A percentile compares a stretch with the other conserved stretches of the same genome.
phyloP scores from a whole-genome alignment of 1,284 basidiomycete species.

The Papiliotrema fonsecae region DNA sequence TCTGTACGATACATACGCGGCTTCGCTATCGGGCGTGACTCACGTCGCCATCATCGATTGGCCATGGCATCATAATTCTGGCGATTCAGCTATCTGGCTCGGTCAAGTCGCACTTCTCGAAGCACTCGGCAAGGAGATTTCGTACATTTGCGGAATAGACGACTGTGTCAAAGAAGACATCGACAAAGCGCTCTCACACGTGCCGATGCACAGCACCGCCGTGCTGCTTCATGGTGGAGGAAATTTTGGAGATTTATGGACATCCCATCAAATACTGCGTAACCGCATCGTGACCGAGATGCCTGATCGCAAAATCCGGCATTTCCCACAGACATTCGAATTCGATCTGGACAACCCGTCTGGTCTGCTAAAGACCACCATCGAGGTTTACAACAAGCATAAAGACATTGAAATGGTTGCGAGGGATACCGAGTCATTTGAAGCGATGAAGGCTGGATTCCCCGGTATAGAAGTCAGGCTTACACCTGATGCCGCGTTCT shows the following conservation, averaged over 20 bases:
- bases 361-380: background rate
- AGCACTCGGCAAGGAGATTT: conserved; percentile 5
- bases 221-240: conserved; percentile 7
- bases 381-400: background rate
- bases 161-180: conserved; percentile 5
- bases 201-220: conserved; percentile 1
- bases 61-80: conserved; percentile 9
- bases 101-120: conserved; percentile 5
- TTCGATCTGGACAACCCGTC: conserved; percentile 1
- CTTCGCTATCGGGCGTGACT: conserved; percentile 4
- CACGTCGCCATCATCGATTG: conserved; percentile 7
- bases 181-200: conserved; percentile 1
- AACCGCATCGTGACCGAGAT: conserved; percentile 2
- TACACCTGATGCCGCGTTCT: conserved; percentile 7
- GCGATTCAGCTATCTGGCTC: conserved; percentile 9
- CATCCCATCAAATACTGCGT: conserved; percentile 5
- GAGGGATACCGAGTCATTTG: background rate
- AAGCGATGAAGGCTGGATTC: background rate
- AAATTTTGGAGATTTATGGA: conserved; percentile 10
- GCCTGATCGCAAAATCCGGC: conserved; percentile 4
- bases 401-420: background rate
- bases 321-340: conserved; percentile 10
- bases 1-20: background rate
- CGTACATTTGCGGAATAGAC: conserved; percentile 4
- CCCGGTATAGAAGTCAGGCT: conserved; percentile 2